phyloP scores from a whole-genome alignment of 495 filamentous ascomycete genomes.

The Penicillium desertorum region DNA sequence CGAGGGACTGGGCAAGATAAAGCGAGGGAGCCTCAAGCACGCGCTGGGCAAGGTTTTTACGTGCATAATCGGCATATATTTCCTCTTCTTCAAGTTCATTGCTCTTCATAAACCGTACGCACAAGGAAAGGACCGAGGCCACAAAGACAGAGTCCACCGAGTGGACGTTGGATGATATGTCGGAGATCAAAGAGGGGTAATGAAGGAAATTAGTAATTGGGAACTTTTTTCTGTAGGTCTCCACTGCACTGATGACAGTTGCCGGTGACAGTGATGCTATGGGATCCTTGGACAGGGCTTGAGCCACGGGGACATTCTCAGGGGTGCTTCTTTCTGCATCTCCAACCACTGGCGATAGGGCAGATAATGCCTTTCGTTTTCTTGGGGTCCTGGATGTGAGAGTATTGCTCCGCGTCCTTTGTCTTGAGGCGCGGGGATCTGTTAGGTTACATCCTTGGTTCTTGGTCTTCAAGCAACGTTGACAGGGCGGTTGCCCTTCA shows the following conservation, averaged over 20 bases:
- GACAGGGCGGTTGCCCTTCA: slow-evolving; percentile 42
- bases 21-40: slow-evolving; percentile 45
- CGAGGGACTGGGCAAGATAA: slow-evolving; percentile 43
- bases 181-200: slow-evolving; percentile 44
- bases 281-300: slow-evolving; percentile 18
- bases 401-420: slow-evolving; percentile 6
- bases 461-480: slow-evolving; percentile 36
- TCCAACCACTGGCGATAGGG: not conserved
- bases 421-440: slow-evolving; percentile 29
- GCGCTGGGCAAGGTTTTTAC: slow-evolving; percentile 36
- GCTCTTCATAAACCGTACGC: slow-evolving; percentile 39
- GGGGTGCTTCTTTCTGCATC: not conserved
- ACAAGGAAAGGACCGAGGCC: slow-evolving; percentile 42
- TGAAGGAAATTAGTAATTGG: slow-evolving; percentile 47
- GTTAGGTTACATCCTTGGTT: slow-evolving; percentile 31
- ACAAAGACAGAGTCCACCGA: slow-evolving; percentile 45
- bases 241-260: slow-evolving; percentile 40
- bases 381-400: slow-evolving; percentile 6
- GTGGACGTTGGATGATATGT: slow-evolving; percentile 36
- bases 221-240: slow-evolving; percentile 45
- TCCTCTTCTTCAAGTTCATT: slow-evolving; percentile 33
- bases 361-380: slow-evolving; percentile 19
- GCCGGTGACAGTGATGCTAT: slow-evolving; percentile 30
- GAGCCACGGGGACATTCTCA: slow-evolving; percentile 1
- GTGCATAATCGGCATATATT: slow-evolving; percentile 41